Base-by-base conservation (phyloP, 352 stramenopile genomes). In the Globisporangium polare region DNA sequence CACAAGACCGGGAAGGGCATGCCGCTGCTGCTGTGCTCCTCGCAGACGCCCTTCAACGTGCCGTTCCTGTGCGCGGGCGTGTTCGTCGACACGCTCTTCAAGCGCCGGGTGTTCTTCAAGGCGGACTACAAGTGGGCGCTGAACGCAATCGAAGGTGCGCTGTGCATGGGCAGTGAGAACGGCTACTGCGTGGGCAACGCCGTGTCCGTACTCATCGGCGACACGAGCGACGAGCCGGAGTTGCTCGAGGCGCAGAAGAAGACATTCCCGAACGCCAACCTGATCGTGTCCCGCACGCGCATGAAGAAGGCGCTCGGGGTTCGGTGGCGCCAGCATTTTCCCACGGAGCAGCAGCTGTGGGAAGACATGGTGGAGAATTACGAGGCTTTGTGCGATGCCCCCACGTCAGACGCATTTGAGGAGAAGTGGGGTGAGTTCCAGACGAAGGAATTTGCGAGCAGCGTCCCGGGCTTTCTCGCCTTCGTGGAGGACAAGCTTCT, bases 21-120 rank as follows among this genome's bases (percentile, higher is more conserved):
- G 49, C 17, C 49, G 26, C 27, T 54, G 31, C 49, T 54, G 49
- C 26, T 39, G 15, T 54, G 49, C 24, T 41, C 49, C 3, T 31
- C 49, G 12, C 31, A 54, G 49, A 54, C 49, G 29, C 49, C 49
- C 26, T 54, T 54, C 9, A 39, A 54, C 10, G 49, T 54, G 3
- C 49, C 49, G 20, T 54, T 54, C 49, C 22, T 54, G 17, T 54
- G 49, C 33, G 49, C 49, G 18, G 49, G 49, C 18, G 49, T 54
- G 18, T 54, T 54, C 22, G 37, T 54, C 17, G 49, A 41, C 27
- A 35, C 26, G 27, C 18, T 54, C 20, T 51, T 26, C 8, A 54
- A 35, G 49, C 49, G 49, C 3, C 49, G 49, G 1, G 24, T 26
- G 27, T 26, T 54, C 24, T 54, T 54, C 26, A 54, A 41, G 49